Base-by-base conservation (phyloP, 1,284 basidiomycete species). In the Cystobasidium slooffiae region DNA sequence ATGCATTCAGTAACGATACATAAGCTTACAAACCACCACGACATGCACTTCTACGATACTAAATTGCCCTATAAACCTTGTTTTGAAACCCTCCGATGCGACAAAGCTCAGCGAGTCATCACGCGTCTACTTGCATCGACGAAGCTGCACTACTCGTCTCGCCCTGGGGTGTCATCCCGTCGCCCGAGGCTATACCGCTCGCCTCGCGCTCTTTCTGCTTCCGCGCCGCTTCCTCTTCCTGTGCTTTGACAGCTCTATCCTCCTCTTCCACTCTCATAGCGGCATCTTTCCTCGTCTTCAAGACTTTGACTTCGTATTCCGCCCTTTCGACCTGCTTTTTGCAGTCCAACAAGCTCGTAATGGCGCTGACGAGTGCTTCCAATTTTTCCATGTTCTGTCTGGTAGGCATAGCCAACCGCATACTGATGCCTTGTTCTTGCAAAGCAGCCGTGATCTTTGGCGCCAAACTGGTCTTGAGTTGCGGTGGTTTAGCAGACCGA, bases 391-490 rank as follows among this genome's bases (percentile, higher is more conserved):
- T 85, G 77, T 93, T 96, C 39, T 89, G 88, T 44, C 88, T 86
- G 1, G 94, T 96, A 16, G 94, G 94, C 93, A 97, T 96, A 77
- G 95, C 90, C 66, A 97, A 86, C 14, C 90, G 87, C 75, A 88
- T 85, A n/a, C 86, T 87, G 47, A 95, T 84, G 14, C 90, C 89
- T 18, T 75, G 66, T 81, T 96, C 92, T 18, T 85, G 82, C 24
- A 97, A 85, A 16, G 89, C 86, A 75, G 90, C 88, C 3, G 87
- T 86, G 78, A 95, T 88, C 39, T 84, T 91, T 87, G 74, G 88
- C 3, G 88, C 87, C n/a, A 90, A 85, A 55, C 88, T 86, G 1
- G 88, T 84, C 81, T 92, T 94, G 22, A 92, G 90, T 46, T 85
- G 82, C 0, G 93, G 90, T 52, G 95, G 85, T 81, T 92, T 93